These are phyloP conservation scores for Globisporangium uncinulatum DNA, from an alignment of 352 stramenopile genomes.

Conservation along the genomic window DNA sequence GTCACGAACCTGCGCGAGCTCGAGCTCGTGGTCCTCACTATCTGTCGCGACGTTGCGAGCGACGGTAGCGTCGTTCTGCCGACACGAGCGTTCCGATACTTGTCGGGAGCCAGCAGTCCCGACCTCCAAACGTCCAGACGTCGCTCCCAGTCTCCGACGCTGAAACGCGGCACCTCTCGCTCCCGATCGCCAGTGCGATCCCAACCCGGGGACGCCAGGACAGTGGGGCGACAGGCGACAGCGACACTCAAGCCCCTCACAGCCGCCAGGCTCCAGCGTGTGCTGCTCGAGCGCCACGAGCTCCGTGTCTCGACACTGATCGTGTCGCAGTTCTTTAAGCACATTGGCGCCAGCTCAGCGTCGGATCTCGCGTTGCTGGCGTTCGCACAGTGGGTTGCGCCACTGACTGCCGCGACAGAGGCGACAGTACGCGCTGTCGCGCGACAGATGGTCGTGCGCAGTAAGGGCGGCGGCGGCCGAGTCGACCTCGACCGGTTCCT, in stretches of 20 bases:
- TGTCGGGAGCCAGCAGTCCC: conserved; percentile 12
- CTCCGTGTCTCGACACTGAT: conserved; percentile 37
- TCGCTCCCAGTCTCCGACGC: neutral
- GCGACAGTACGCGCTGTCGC: conserved; percentile 27
- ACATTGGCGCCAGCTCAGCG: conserved; percentile 34
- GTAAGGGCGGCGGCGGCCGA: conserved; percentile 36
- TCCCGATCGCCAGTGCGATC: conserved; percentile 4
- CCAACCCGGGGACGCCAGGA: too few relatives aligned
- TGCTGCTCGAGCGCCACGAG: conserved; percentile 21
- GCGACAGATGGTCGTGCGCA: conserved; percentile 34
- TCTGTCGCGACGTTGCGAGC: conserved; percentile 18
- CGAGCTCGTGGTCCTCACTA: conserved; percentile 30
- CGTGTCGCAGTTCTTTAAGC: conserved; percentile 46
- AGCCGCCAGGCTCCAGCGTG: conserved; percentile 24
- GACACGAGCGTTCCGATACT: conserved; percentile 19
- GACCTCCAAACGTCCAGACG: neutral
- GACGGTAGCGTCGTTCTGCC: conserved; percentile 17
- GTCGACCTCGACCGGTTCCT: conserved; percentile 52
- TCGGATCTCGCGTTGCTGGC: conserved; percentile 35
- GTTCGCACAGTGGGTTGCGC: conserved; percentile 38
- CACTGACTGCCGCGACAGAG: conserved; percentile 27
- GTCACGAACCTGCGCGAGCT: conserved; percentile 25
- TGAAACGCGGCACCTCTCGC: too few relatives aligned
- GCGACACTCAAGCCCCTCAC: conserved; percentile 29
- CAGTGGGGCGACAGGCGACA: neutral